Base-by-base conservation (phyloP, 345 rosid genomes). In the Linum usitatissimum region DNA sequence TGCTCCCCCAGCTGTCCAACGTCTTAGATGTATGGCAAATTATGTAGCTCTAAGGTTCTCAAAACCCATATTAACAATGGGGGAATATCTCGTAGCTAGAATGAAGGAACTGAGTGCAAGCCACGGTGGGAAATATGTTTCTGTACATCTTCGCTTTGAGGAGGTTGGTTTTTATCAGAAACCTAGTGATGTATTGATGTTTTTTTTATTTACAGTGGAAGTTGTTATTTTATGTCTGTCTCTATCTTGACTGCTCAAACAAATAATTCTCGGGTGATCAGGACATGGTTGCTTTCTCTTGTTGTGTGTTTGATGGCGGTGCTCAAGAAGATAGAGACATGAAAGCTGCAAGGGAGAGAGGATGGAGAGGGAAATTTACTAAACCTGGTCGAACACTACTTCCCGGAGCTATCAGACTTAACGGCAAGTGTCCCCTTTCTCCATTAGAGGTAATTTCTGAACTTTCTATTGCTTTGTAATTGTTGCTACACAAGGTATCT, bases 221-320 rank as follows among this genome's bases (percentile, higher is more conserved):
- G 30, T 49, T 20, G 18, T 23, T 48, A 18, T 42, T 64, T 63
- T 57, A n/a, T 6, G 53, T 57, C 17, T 51, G 17, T 55, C 8
- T 63, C 18, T 61, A 59, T 57, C 53, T 64, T 66, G 55, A 20
- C 67, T 57, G 63, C 42, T 12, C 45, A 70, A 60, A 7, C 18
- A 23, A 39, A 60, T 62, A 20, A 21, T 64, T 51, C 38, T 54
- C 55, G 30, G 53, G 21, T 73, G 23, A 70, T 53, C 81, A 94
- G 99, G 99, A 94, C 79, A 90, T 94, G 99, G 99, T 94, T 70
- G 99, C 99, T 75, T 94, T 94, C 77, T 94, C 99, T 65, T 94
- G 99, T 72, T 94, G 99, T 70, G 77, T 94, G 66, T 94, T 88
- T 81, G 99, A 88, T 79, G 99, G 99, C 54, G 99, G 97, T 39